phyloP scores from a whole-genome alignment of 208 protist species.

The Acanthamoeba sp. region DNA sequence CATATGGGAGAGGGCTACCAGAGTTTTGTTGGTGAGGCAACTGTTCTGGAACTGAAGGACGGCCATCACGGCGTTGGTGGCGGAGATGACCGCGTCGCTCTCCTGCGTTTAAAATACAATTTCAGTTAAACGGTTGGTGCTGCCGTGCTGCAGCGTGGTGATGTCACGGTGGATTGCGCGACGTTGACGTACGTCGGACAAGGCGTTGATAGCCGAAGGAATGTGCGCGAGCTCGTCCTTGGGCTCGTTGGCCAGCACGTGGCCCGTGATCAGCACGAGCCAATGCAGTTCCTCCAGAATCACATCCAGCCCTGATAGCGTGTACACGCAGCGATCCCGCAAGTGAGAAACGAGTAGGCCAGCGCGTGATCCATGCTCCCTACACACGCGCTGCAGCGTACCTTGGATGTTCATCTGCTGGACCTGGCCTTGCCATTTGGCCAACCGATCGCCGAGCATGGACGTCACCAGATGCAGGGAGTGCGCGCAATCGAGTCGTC shows the following conservation, averaged over 20 bases:
- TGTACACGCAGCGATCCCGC: background rate
- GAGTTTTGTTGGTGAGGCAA: constrained; percentile 59
- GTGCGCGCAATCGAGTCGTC: constrained; percentile 1
- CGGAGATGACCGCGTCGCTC: constrained; percentile 26
- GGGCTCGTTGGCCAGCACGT: constrained; percentile 28
- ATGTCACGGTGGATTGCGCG: too few relatives aligned
- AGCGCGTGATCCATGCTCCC: too few relatives aligned
- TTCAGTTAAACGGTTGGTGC: too few relatives aligned
- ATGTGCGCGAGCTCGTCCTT: constrained; percentile 31
- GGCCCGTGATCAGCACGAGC: constrained; percentile 41
- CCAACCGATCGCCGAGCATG: constrained; percentile 39
- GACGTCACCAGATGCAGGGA: background rate
- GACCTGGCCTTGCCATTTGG: background rate
- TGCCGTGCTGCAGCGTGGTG: too few relatives aligned
- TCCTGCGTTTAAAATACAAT: background rate
- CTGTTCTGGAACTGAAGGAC: constrained; percentile 42
- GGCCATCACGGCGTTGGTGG: constrained; percentile 58
- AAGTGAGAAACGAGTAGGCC: background rate
- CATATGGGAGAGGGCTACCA: background rate
- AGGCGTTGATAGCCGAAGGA: background rate
- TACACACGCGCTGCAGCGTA: too few relatives aligned
- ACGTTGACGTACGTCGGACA: background rate
- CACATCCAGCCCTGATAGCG: constrained; percentile 28
- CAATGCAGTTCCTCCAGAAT: constrained; percentile 55
- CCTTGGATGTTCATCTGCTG: constrained; percentile 17